Evolutionary conservation across 768 basidiomycete species (phyloP), one percentile per base, ranked within the genome.

Genomic region (Suillus discolor): DNA sequence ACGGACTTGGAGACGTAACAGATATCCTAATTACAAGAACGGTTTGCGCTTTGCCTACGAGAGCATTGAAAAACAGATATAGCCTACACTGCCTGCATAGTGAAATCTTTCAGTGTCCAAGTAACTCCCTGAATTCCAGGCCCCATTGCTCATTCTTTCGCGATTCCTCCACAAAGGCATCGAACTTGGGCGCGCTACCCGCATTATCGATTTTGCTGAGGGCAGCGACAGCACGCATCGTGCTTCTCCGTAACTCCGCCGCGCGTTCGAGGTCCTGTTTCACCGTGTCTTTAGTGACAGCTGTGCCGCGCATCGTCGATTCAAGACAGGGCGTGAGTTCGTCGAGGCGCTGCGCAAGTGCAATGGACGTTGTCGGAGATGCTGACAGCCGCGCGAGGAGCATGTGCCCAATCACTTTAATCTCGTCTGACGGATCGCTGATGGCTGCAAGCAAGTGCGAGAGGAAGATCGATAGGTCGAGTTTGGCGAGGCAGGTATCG

Each of bases 351-450:
- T 91, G 91, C n/a, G 76, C 63, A 7, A 76, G 69, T 1, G 91
- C 84, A 31, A 98, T 88, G 39, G 92, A 89, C 0, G 91, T 88
- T 16, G 94, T 94, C 3, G 94, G 91, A 18, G 96, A 85, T 70
- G 92, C 90, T 9, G 94, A 88, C 18, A 99, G 87, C 12, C 96
- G 89, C 83, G 94, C 93, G 45, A 99, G 85, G 82, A 97, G 92
- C 87, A 99, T 93, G 77, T 97, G 94, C 62, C 90, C 95, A 66
- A 98, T 87, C 55, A 98, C 94, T 78, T 98, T 98, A 82, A 99
- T 93, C 75, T 99, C 97, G 75, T 99, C 96, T 6, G 93, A 93
- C 63, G 91, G 90, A 75, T 99, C 97, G 2, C 84, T 81, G 15
- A 99, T 86, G 1, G 94, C 96, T 1, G 87, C 85, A 60, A 97